These are phyloP conservation scores for Kodamaea plutei DNA, from an alignment of 1,139 yeast species.

Conservation along the genomic window DNA sequence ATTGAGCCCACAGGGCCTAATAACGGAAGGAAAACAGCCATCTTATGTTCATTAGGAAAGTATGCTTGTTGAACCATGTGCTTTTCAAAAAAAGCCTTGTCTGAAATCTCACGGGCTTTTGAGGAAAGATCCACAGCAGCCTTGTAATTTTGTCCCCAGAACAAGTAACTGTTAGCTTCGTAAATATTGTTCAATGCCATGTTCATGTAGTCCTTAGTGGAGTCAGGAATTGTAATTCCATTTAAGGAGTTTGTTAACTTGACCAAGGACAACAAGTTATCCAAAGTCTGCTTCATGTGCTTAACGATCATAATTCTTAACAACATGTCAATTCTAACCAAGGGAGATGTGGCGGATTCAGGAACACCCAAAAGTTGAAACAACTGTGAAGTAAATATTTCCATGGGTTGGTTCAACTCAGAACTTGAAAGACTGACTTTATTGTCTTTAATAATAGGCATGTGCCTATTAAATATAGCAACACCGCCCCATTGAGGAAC, in stretches of 20 bases:
- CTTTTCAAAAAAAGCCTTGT: conserved; percentile 83
- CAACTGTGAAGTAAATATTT: conserved; percentile 70
- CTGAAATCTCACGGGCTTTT: conserved; percentile 52
- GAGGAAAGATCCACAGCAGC: conserved; percentile 53
- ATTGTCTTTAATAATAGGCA: conserved; percentile 22
- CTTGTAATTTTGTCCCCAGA: conserved; percentile 27
- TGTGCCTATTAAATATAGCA: conserved; percentile 43
- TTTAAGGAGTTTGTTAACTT: conserved; percentile 65
- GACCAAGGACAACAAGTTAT: conserved; percentile 65
- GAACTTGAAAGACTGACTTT: conserved; percentile 28
- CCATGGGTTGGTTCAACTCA: conserved; percentile 57
- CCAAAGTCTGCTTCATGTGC: conserved; percentile 47
- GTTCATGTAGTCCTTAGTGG: conserved; percentile 49
- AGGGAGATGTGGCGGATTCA: conserved; percentile 47
- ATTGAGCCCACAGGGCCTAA: conserved; percentile 82
- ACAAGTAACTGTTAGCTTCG: conserved; percentile 16
- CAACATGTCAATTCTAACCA: conserved; percentile 61
- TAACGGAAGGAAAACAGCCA: conserved; percentile 88
- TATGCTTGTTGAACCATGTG: conserved; percentile 94
- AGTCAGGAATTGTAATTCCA: conserved; percentile 77
- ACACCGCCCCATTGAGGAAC: conserved; percentile 93
- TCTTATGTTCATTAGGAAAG: conserved; percentile 91
- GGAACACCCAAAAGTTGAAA: conserved; percentile 72
- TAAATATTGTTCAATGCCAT: conserved; percentile 34
- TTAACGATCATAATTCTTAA: conserved; percentile 54